Evolutionary conservation across 768 basidiomycete genomes (phyloP).

Genomic region (Sporobolomyces pararoseus): DNA sequence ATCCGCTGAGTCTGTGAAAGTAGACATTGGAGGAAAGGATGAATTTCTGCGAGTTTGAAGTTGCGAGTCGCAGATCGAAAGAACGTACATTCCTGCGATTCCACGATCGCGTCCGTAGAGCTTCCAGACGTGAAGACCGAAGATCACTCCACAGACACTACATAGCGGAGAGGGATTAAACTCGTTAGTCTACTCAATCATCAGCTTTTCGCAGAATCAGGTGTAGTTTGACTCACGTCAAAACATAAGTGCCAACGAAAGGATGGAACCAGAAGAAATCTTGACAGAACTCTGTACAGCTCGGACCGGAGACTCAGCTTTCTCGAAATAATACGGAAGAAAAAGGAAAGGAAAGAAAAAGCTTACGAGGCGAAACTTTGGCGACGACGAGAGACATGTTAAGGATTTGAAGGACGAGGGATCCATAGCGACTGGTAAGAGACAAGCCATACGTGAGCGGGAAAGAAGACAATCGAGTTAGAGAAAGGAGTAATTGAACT

Average conservation of each 20-base stretch:
- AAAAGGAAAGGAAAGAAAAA: not conserved
- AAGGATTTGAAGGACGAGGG: constrained; percentile 11
- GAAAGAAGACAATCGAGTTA: no score
- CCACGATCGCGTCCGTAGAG: not conserved
- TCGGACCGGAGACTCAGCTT: no score
- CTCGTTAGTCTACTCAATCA: no score
- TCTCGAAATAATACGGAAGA: no score
- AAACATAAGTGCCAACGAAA: constrained; percentile 2
- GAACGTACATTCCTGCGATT: not conserved
- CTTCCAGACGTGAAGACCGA: constrained; percentile 3
- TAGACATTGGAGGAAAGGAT: not conserved
- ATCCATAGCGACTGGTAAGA: constrained; percentile 1
- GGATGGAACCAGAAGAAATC: constrained; percentile 10
- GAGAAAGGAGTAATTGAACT: not conserved
- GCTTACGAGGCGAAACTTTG: not conserved
- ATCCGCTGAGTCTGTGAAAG: not conserved
- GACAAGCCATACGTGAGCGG: not conserved
- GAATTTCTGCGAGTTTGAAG: not conserved
- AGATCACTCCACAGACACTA: constrained; percentile 4
- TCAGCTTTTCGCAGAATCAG: no score
- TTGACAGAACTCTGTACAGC: not conserved
- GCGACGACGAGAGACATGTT: constrained; percentile 19
- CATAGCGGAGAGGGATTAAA: no score
- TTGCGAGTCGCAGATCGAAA: not conserved
- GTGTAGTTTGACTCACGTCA: not conserved